Percentiles rank a stretch among this genome's conserved stretches.
These are phyloP conservation scores for Metschnikowia dekortorum DNA, from an alignment of 805 yeast species.

Conservation along the genomic window DNA sequence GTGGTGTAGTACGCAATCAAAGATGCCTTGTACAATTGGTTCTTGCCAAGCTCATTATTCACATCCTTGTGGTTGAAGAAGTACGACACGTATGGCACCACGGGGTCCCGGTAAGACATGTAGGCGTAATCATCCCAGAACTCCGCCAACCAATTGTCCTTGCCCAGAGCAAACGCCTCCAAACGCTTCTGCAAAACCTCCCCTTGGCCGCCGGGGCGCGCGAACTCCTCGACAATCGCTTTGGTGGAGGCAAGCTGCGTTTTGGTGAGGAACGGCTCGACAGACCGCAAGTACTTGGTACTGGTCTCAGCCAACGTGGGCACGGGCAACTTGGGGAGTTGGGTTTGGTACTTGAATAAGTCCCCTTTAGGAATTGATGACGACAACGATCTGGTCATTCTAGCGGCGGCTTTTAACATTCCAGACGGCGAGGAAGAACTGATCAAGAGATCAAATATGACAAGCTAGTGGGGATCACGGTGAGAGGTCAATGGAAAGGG, in stretches of 20 bases:
- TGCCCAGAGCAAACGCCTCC: conserved; percentile 48
- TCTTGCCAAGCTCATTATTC: conserved; percentile 50
- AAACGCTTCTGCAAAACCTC: conserved; percentile 66
- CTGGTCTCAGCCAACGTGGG: conserved; percentile 75
- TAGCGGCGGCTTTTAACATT: conserved; percentile 15
- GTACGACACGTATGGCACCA: conserved; percentile 91
- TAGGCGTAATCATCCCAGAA: conserved; percentile 96
- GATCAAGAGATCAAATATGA: not conserved
- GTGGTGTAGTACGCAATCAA: conserved; percentile 65
- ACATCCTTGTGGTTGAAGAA: conserved; percentile 80
- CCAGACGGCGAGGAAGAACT: not conserved
- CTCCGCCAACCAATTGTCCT: conserved; percentile 84
- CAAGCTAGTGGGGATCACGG: too few relatives aligned
- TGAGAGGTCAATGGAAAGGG: too few relatives aligned
- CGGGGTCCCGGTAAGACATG: conserved; percentile 85
- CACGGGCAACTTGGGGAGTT: conserved; percentile 82
- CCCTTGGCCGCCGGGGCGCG: conserved; percentile 58
- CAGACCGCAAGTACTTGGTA: conserved; percentile 61
- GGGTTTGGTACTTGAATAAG: conserved; percentile 65
- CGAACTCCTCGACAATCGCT: conserved; percentile 60
- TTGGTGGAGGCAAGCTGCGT: conserved; percentile 51
- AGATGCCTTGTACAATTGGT: conserved; percentile 71
- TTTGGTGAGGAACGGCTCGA: conserved; percentile 60
- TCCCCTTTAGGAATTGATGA: conserved; percentile 49
- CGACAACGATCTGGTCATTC: conserved; percentile 18